Percentiles rank a stretch among this genome's conserved stretches.
Evolutionary conservation across 176 grass and related monocot genomes (phyloP).

Genomic region (Ensete ventricosum): DNA sequence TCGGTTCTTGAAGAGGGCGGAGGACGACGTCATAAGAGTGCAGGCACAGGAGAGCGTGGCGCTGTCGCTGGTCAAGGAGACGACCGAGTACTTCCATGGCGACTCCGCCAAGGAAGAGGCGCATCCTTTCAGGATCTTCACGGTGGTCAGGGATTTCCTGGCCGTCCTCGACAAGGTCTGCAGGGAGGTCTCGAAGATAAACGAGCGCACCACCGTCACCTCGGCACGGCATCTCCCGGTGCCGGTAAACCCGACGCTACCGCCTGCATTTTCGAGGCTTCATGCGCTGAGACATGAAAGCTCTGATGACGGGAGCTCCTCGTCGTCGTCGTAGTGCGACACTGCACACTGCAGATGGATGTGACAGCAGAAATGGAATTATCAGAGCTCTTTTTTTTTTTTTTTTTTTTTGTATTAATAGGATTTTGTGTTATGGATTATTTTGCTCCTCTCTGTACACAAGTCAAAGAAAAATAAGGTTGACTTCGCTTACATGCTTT

Average conservation of each 20-base stretch:
- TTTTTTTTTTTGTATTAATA: too few relatives aligned
- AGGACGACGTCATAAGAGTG: not conserved
- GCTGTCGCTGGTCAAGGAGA: conserved; percentile 13
- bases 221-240: not conserved
- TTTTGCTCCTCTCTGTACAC: too few relatives aligned
- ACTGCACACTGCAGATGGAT: not conserved
- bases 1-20: not conserved
- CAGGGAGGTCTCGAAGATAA: not conserved
- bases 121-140: conserved; percentile 12
- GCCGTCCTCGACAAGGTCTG: not conserved
- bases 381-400: not conserved
- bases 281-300: not conserved
- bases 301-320: conserved; percentile 7
- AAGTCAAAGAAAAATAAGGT: too few relatives aligned
- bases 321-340: not conserved
- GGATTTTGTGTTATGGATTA: too few relatives aligned
- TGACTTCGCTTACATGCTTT: too few relatives aligned
- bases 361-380: not conserved
- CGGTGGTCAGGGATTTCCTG: conserved; percentile 16
- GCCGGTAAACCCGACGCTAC: conserved; percentile 5
- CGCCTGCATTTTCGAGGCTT: not conserved
- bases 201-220: not conserved
- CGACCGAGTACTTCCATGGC: conserved; percentile 12
- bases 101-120: conserved; percentile 11
- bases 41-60: conserved; percentile 13